phyloP scores from a whole-genome alignment of 2,329 filamentous ascomycete species.

The Cladophialophora bantiana region DNA sequence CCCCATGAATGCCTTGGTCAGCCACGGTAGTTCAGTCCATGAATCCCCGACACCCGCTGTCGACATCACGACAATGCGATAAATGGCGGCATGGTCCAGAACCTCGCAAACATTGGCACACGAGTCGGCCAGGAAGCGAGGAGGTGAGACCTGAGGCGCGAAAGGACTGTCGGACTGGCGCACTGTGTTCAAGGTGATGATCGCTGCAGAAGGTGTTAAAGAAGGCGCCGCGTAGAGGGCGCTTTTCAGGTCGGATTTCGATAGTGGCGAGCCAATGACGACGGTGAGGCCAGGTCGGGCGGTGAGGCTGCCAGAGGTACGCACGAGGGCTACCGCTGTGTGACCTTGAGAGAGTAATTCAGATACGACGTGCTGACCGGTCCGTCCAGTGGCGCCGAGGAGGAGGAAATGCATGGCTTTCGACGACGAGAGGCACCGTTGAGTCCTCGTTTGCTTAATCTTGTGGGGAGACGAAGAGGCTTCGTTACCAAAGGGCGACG shows the following conservation, averaged over 20 bases:
- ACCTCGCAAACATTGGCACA: constrained; percentile 47
- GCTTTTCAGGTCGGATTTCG: constrained; percentile 45
- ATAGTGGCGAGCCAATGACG: constrained; percentile 46
- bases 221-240: constrained; percentile 41
- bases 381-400: constrained; percentile 19
- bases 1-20: constrained; percentile 49
- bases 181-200: constrained; percentile 52
- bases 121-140: constrained; percentile 44
- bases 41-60: constrained; percentile 52
- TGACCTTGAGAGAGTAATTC: constrained; percentile 18
- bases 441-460: constrained; percentile 6
- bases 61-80: constrained; percentile 50
- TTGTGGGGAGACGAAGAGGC: constrained; percentile 5
- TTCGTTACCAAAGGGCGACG: constrained; percentile 4
- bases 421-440: background rate
- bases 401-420: constrained; percentile 24
- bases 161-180: constrained; percentile 53
- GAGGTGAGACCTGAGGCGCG: constrained; percentile 49
- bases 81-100: constrained; percentile 44
- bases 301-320: constrained; percentile 39
- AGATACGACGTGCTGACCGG: constrained; percentile 11
- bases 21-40: constrained; percentile 46
- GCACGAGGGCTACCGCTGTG: constrained; percentile 20
- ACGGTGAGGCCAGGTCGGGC: constrained; percentile 37
- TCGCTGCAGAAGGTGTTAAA: constrained; percentile 44